Base-by-base conservation (phyloP, 371 early-diverging fungal species). In the Apophysomyces variabilis region DNA sequence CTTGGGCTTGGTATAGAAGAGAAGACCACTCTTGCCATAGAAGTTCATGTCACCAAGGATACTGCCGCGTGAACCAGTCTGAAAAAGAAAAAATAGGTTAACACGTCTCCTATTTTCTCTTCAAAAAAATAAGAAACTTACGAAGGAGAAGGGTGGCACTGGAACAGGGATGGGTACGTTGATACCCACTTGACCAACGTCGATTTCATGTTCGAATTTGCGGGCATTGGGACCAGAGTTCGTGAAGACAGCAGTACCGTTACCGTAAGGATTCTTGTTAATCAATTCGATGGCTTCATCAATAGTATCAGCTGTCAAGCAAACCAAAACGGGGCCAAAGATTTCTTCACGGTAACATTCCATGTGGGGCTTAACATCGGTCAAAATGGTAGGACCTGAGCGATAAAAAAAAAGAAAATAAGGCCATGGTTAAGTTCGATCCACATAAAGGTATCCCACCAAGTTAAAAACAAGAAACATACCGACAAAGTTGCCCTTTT, bases 101-200 rank as follows among this genome's bases (percentile, higher is more conserved):
- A 56, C 43, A 18, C 43, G 44, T 43, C 32, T 26, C 32, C 32
- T 26, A 26, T 26, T 26, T 26, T 26, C 32, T 26, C 32, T 26
- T 26, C 32, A 26, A 62, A 44, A 43, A 37, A 37, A 14, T 18
- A 16, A 41, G 5, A 9, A 6, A 74, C 74, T 70, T 74, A 72
- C 72, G 84, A 95, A 92, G 58, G 95, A 92, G 87, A 98, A 98
- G 91, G 96, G 95, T 63, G 99, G 99, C 67, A 98, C 85, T 13
- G 99, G 99, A 11, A 98, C 99, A 12, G 99, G 99, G 60, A 95
- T 95, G n/a, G 95, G 94, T 26, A 94, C 93, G 68, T 95, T 95
- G 78, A 95, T 90, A 60, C 94, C 92, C 12, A 94, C 87, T 82
- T 97, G 97, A 21, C 99, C 99, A 35, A 92, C 95, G 75, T 96